These are phyloP conservation scores for Capsicum pubescens DNA, from an alignment of 257 asterid species.

Conservation along the genomic window DNA sequence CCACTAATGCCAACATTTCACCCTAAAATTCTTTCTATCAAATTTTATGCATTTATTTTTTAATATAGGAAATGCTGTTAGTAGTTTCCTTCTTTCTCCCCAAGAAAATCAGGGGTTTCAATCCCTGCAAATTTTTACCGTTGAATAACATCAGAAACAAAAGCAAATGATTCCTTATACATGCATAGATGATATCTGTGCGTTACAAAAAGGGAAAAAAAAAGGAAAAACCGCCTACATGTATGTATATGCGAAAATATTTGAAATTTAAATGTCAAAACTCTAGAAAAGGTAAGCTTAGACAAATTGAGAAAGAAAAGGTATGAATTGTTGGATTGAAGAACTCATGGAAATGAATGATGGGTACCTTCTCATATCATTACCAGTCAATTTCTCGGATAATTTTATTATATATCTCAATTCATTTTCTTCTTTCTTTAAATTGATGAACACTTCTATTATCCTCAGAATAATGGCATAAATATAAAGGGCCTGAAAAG, in stretches of 20 bases:
- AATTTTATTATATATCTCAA: constrained; percentile 28
- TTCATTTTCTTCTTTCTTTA: background rate
- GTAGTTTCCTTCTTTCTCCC: constrained; percentile 25
- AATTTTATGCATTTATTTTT: background rate
- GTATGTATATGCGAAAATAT: constrained; percentile 39
- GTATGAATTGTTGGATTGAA: constrained; percentile 43
- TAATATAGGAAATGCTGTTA: background rate
- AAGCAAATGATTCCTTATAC: constrained; percentile 55
- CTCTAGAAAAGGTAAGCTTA: constrained; percentile 44
- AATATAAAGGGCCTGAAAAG: constrained; percentile 38
- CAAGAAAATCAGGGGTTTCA: constrained; percentile 37
- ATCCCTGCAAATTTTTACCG: constrained; percentile 56
- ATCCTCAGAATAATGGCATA: constrained; percentile 10
- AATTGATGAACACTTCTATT: constrained; percentile 10
- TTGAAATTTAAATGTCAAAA: constrained; percentile 35
- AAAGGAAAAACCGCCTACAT: background rate
- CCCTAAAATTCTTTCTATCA: constrained; percentile 27
- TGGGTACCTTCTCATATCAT: constrained; percentile 47
- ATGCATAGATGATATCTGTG: constrained; percentile 35
- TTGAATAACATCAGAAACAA: constrained; percentile 60
- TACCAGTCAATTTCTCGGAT: background rate
- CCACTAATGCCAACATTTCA: constrained; percentile 65
- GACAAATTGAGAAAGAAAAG: constrained; percentile 7
- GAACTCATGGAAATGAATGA: constrained; percentile 68
- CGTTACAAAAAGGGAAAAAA: background rate